These are phyloP conservation scores for Agrocybe pediades DNA, from an alignment of 768 basidiomycete species.

Conservation along the genomic window DNA sequence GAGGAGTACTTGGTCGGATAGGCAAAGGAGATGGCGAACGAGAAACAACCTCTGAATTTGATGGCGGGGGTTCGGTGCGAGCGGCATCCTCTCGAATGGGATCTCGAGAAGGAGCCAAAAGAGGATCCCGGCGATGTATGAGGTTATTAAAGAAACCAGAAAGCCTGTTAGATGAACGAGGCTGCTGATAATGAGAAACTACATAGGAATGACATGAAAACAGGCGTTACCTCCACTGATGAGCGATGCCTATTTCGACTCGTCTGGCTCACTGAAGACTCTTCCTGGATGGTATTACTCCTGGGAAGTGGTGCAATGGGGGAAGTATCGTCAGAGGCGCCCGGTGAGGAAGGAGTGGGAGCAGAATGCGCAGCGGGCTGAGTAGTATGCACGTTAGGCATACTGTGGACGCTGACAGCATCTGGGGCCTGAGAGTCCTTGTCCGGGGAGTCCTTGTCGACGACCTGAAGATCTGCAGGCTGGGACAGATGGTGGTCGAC, in stretches of 20 bases:
- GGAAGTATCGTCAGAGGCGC: constrained; percentile 19
- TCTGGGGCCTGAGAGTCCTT: constrained; percentile 37
- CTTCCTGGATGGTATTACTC: constrained; percentile 29
- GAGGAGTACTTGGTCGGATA: constrained; percentile 65
- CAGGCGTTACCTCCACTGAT: constrained; percentile 54
- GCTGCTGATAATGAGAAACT: constrained; percentile 29
- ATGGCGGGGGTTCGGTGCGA: constrained; percentile 19
- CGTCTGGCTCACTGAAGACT: constrained; percentile 30
- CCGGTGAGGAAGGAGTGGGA: constrained; percentile 31
- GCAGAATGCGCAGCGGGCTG: constrained; percentile 31
- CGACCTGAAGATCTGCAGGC: not conserved
- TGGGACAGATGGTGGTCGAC: not conserved
- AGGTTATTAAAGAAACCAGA: constrained; percentile 86
- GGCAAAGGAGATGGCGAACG: constrained; percentile 59
- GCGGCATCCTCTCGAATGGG: constrained; percentile 31
- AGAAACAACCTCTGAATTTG: constrained; percentile 40
- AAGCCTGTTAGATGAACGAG: constrained; percentile 69
- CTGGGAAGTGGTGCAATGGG: constrained; percentile 31
- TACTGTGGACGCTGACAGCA: constrained; percentile 57
- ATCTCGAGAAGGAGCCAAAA: constrained; percentile 28
- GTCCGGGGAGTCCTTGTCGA: not conserved
- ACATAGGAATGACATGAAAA: constrained; percentile 5
- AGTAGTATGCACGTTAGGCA: constrained; percentile 56
- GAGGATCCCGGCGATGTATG: constrained; percentile 69
- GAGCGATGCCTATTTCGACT: constrained; percentile 51